phyloP scores from a whole-genome alignment of 805 yeast genomes.

The Yamadazyma scolyti region DNA sequence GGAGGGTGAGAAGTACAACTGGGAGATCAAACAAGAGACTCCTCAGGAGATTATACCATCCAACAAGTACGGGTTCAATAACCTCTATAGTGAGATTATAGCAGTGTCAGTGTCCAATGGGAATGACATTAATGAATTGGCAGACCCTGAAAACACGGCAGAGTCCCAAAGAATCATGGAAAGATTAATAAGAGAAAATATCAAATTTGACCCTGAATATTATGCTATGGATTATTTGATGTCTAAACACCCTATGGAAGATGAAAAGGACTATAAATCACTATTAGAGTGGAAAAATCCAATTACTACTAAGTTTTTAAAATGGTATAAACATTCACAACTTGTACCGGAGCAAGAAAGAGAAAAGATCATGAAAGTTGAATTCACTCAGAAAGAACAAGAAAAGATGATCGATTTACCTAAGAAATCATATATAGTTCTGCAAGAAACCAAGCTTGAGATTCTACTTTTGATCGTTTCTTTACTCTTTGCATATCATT shows the following conservation, averaged over 20 bases:
- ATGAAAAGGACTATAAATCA: slow-evolving; percentile 42
- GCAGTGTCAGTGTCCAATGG: slow-evolving; percentile 72
- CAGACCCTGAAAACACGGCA: slow-evolving; percentile 69
- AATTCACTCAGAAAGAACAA: slow-evolving; percentile 58
- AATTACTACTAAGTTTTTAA: slow-evolving; percentile 36
- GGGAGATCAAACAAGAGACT: slow-evolving; percentile 79
- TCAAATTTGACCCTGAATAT: slow-evolving; percentile 83
- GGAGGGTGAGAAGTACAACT: slow-evolving; percentile 65
- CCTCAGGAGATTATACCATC: slow-evolving; percentile 19
- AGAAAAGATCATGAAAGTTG: slow-evolving; percentile 37
- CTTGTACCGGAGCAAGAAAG: slow-evolving; percentile 19
- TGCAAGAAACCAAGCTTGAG: slow-evolving; percentile 44
- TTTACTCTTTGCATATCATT: slow-evolving; percentile 67
- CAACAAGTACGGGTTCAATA: slow-evolving; percentile 72
- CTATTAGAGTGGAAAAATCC: slow-evolving; percentile 55
- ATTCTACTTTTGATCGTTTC: slow-evolving; percentile 62
- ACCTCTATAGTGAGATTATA: slow-evolving; percentile 56
- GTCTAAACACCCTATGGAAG: slow-evolving; percentile 55
- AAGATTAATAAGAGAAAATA: slow-evolving; percentile 60
- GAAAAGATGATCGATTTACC: slow-evolving; percentile 71
- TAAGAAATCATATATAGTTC: slow-evolving; percentile 53
- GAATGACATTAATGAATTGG: slow-evolving; percentile 86
- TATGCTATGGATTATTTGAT: slow-evolving; percentile 78
- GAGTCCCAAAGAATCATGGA: slow-evolving; percentile 61
- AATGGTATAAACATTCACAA: slow-evolving; percentile 44